Base-by-base conservation (phyloP, 2,329 filamentous ascomycete species). In the Colletotrichum tamarilloi region DNA sequence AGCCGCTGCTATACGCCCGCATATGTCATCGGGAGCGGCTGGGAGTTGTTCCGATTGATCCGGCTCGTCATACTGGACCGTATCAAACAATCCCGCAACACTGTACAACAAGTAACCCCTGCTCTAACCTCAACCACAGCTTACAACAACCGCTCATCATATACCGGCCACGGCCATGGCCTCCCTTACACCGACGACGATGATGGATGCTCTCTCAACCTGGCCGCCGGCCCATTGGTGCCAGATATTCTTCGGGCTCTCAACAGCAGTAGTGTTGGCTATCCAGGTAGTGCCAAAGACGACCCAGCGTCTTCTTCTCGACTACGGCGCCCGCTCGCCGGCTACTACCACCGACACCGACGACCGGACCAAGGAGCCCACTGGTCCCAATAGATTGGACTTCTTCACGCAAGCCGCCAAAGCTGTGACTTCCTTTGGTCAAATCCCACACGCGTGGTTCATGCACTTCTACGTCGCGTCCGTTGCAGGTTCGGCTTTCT, bases 401-500 rank as follows among this genome's bases (percentile, higher is more conserved):
- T 19, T 56, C 55, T 58, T 72, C 67, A 32, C 49, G 35, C n/a
- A 57, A 12, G 12, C 76, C 8, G 46, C 68, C 53, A 73, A 69
- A 57, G 62, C 71, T 5, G 74, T 75, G 71, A 83, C 85, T 4
- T 82, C 84, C 1, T 75, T 83, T 57, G 83, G 84, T 76, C 89
- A 90, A 79, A 92, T 98, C 46, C 95, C 96, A 26, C 97, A 98
- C 83, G 89, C 89, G 74, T 98, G 94, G 92, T 98, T 98, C 82
- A 89, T 88, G 56, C 93, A 97, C 77, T 98, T 98, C 84, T 98
- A 99, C 81, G 79, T 93, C 66, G 81, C 91, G 46, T 96, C 94
- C 4, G 84, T 95, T 5, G 79, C 85, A 2, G 91, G 90, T 72
- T 95, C 94, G 0, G 78, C 90, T 5, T 93, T 95, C 81, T 98